Percentiles rank a stretch among this genome's conserved stretches.
Evolutionary conservation across 352 stramenopile genomes (phyloP).

Genomic region (Lagenidium giganteum): DNA sequence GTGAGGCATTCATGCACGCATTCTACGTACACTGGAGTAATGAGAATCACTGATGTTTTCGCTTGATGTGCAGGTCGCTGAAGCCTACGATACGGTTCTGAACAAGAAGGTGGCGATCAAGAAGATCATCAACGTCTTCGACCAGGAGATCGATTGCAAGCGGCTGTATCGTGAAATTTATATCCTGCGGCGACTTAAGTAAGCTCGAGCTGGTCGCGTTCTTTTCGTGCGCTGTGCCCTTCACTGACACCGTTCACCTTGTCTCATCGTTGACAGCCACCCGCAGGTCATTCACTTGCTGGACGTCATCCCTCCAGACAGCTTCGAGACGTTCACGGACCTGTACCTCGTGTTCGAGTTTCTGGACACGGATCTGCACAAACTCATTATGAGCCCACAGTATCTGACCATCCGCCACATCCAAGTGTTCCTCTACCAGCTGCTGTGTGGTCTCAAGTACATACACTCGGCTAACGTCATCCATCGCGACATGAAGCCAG

Average conservation of each 20-base stretch:
- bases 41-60: too few relatives aligned
- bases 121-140: constrained; percentile 80
- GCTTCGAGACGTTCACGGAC: constrained; percentile 75
- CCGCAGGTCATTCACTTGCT: constrained; percentile 66
- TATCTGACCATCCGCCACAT: constrained; percentile 92
- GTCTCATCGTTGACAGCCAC: constrained; percentile 28
- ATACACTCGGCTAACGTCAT: constrained; percentile 89
- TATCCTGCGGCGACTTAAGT: constrained; percentile 65
- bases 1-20: too few relatives aligned
- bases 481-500: constrained; percentile 78
- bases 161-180: constrained; percentile 76
- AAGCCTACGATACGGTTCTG: constrained; percentile 58
- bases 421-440: constrained; percentile 94
- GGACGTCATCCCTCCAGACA: constrained; percentile 66
- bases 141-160: constrained; percentile 78
- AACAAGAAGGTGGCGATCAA: constrained; percentile 79
- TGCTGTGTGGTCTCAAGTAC: constrained; percentile 92
- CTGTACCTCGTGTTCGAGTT: constrained; percentile 90
- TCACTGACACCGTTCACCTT: constrained; percentile 2
- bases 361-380: constrained; percentile 90
- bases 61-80: constrained; percentile 57
- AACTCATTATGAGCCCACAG: constrained; percentile 87
- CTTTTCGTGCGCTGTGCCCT: neutral
- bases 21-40: too few relatives aligned
- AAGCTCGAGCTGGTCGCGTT: constrained; percentile 3